phyloP scores from a whole-genome alignment of 2,329 filamentous ascomycete genomes.

The Fusarium sp. region DNA sequence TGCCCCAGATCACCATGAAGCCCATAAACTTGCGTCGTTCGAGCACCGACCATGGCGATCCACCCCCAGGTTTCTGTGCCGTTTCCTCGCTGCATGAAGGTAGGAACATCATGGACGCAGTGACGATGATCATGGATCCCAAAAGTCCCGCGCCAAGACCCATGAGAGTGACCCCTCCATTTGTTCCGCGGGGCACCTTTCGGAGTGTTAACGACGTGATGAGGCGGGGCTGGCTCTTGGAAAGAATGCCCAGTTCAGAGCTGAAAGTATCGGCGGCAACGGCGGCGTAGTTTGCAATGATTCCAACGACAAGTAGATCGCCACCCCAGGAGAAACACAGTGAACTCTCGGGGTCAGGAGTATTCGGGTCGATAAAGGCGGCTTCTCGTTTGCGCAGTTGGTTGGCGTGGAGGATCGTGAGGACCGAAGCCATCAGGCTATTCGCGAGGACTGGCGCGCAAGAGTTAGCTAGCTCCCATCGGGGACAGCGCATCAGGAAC shows the following conservation, averaged over 20 bases:
- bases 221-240: constrained; percentile 79
- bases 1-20: constrained; percentile 77
- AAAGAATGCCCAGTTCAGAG: constrained; percentile 93
- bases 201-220: constrained; percentile 84
- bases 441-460: constrained; percentile 78
- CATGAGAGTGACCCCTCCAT: constrained; percentile 85
- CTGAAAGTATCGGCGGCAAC: constrained; percentile 95
- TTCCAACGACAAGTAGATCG: constrained; percentile 72
- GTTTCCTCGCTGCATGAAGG: constrained; percentile 72
- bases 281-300: constrained; percentile 87
- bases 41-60: constrained; percentile 60
- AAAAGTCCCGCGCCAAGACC: constrained; percentile 80
- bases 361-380: constrained; percentile 50
- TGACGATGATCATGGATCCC: constrained; percentile 79
- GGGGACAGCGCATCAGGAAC: constrained; percentile 14
- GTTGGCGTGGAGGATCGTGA: constrained; percentile 69
- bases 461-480: constrained; percentile 1
- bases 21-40: constrained; percentile 62
- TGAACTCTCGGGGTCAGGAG: constrained; percentile 52
- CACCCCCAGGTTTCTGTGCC: constrained; percentile 54
- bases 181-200: constrained; percentile 88
- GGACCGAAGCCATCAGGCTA: constrained; percentile 79
- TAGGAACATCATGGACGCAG: constrained; percentile 72
- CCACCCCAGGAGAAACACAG: constrained; percentile 71
- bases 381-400: constrained; percentile 64